Evolutionary conservation across 2,329 filamentous ascomycete genomes (phyloP).

Genomic region (Alternaria longipes): DNA sequence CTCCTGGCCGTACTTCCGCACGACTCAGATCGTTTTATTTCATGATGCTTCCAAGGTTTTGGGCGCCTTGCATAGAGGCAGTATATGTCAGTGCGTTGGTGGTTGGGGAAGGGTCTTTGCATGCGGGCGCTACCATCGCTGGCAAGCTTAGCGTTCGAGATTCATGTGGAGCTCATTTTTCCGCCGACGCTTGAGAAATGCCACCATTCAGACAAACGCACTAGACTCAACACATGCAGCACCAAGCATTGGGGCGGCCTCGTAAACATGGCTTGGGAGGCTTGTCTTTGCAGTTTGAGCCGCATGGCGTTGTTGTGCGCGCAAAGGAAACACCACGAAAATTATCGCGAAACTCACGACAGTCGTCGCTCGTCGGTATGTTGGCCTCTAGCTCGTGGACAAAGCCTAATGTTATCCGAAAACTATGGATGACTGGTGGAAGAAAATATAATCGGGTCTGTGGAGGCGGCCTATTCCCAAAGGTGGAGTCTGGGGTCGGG

Average conservation of each 20-base stretch:
- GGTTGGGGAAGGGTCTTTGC: conserved; percentile 3
- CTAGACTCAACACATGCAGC: conserved; percentile 8
- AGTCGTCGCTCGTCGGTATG: not conserved
- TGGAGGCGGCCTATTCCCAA: not conserved
- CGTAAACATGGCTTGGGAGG: conserved; percentile 11
- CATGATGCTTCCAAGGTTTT: not conserved
- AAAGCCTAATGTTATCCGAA: not conserved
- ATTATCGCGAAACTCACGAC: not conserved
- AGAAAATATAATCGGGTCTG: conserved; percentile 17
- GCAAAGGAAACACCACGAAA: conserved; percentile 1
- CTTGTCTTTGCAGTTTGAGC: conserved; percentile 7
- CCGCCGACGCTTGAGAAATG: conserved; percentile 11
- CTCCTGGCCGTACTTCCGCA: not conserved
- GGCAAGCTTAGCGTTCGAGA: conserved; percentile 11
- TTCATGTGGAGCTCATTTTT: conserved; percentile 7
- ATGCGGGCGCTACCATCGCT: conserved; percentile 1
- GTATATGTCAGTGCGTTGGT: not conserved
- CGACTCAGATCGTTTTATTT: not conserved
- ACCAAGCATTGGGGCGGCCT: conserved; percentile 16
- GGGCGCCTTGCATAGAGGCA: not conserved
- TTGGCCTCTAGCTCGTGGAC: not conserved
- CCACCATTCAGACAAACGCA: conserved; percentile 13
- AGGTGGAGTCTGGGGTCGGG: conserved; percentile 19
- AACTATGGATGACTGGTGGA: conserved; percentile 12
- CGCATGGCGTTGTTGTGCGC: not conserved